These are phyloP conservation scores for Knoxdaviesia proteae DNA, from an alignment of 2,329 filamentous ascomycete genomes.

Conservation along the genomic window DNA sequence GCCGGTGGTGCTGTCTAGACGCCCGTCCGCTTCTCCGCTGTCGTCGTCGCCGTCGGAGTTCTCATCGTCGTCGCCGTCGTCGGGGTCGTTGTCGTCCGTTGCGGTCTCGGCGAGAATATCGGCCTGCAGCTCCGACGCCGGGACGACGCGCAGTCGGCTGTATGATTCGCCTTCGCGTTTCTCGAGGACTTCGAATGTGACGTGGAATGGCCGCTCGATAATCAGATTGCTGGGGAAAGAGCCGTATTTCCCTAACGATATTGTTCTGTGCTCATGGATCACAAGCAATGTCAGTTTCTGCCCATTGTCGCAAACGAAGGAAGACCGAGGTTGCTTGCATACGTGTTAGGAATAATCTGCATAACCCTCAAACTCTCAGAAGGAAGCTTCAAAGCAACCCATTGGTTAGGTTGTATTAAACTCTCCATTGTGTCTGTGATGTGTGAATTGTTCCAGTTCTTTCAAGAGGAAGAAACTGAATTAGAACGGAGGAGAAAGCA, in stretches of 20 bases:
- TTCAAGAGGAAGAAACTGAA: conserved; percentile 1
- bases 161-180: conserved; percentile 41
- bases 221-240: conserved; percentile 76
- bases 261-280: conserved; percentile 32
- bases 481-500: background rate
- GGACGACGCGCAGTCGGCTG: conserved; percentile 54
- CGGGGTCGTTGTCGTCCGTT: conserved; percentile 16
- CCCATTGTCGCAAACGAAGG: no score
- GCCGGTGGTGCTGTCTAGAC: no score
- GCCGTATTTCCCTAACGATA: conserved; percentile 84
- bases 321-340: conserved; percentile 5
- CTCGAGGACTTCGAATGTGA: conserved; percentile 79
- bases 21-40: no score
- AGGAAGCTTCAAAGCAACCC: conserved; percentile 38
- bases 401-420: conserved; percentile 33
- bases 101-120: conserved; percentile 40
- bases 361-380: conserved; percentile 36
- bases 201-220: conserved; percentile 73
- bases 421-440: conserved; percentile 14
- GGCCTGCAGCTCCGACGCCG: conserved; percentile 63
- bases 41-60: conserved; percentile 17
- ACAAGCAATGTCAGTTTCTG: no score
- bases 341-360: conserved; percentile 41
- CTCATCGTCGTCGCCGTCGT: conserved; percentile 25
- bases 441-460: no score